phyloP scores from a whole-genome alignment of 805 yeast species.

The Millerozyma miso region DNA sequence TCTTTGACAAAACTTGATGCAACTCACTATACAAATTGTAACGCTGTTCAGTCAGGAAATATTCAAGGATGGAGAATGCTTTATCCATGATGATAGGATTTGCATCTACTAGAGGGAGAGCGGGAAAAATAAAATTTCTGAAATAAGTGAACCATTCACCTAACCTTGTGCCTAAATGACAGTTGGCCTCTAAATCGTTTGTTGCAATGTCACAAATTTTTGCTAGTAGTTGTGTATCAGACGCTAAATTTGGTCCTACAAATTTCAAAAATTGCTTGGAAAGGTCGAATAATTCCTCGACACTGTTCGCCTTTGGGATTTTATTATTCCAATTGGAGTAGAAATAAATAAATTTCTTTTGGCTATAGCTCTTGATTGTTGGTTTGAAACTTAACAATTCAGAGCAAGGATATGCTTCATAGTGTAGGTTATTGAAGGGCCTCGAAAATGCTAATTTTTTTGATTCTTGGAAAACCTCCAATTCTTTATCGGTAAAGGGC shows the following conservation, averaged over 20 bases:
- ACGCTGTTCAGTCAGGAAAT: slow-evolving; percentile 58
- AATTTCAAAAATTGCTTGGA: slow-evolving; percentile 49
- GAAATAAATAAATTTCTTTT: slow-evolving; percentile 34
- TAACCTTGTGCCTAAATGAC: slow-evolving; percentile 11
- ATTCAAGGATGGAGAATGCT: slow-evolving; percentile 50
- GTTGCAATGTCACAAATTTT: slow-evolving; percentile 61
- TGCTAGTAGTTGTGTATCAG: slow-evolving; percentile 44
- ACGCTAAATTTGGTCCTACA: slow-evolving; percentile 52
- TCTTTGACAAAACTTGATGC: slow-evolving; percentile 53
- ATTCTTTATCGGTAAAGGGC: slow-evolving; percentile 16
- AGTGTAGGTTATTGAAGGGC: slow-evolving; percentile 21
- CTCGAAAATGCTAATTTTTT: slow-evolving; percentile 21
- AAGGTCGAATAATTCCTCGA: slow-evolving; percentile 44
- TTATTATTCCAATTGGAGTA: slow-evolving; percentile 46
- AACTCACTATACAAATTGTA: slow-evolving; percentile 81
- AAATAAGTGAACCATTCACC: slow-evolving; percentile 53
- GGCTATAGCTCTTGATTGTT: slow-evolving; percentile 16
- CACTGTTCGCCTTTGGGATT: slow-evolving; percentile 32
- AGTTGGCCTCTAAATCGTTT: slow-evolving; percentile 24
- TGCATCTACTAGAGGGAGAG: slow-evolving; percentile 47
- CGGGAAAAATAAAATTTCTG: slow-evolving; percentile 65
- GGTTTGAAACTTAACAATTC: slow-evolving; percentile 30
- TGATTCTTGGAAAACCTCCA: slow-evolving; percentile 17
- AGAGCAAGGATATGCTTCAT: slow-evolving; percentile 19
- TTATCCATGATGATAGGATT: slow-evolving; percentile 60